Evolutionary conservation across 1,139 yeast genomes (phyloP).

Genomic region (Candida dubliniensis): DNA sequence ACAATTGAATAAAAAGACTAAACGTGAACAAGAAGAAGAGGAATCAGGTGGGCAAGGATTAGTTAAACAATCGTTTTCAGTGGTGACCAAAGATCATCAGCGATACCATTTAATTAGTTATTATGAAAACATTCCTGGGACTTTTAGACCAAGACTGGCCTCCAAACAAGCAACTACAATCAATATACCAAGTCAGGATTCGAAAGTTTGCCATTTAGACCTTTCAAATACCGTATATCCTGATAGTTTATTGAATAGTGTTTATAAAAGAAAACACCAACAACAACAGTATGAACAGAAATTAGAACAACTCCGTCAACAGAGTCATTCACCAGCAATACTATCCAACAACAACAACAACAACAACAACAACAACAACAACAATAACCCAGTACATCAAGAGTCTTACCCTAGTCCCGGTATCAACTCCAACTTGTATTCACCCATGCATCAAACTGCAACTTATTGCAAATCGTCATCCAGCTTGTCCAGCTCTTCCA

Average conservation of each 20-base stretch:
- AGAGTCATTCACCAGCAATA: too few species aligned
- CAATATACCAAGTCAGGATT: constrained; percentile 20
- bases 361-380: not conserved
- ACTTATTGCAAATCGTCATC: too few species aligned
- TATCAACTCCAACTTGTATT: not conserved
- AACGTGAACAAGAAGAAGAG: constrained; percentile 13
- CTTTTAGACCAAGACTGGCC: not conserved
- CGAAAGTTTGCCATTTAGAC: constrained; percentile 18
- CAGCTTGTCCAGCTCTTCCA: too few species aligned
- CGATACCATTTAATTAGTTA: constrained; percentile 60
- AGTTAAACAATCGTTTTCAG: constrained; percentile 58
- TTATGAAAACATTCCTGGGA: constrained; percentile 24
- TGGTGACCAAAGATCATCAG: constrained; percentile 48
- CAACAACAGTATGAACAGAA: constrained; percentile 3
- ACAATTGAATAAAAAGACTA: constrained; percentile 47
- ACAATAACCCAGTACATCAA: not conserved
- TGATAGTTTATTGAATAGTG: constrained; percentile 18
- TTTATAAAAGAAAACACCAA: constrained; percentile 3
- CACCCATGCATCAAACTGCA: not conserved
- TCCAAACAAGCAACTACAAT: constrained; percentile 2
- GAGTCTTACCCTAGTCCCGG: not conserved
- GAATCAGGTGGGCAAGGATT: constrained; percentile 34
- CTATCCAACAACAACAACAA: not conserved
- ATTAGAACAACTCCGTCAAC: not conserved
- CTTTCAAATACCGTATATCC: constrained; percentile 22